Evolutionary conservation across 2,329 filamentous ascomycete species (phyloP).

Genomic region (Westerdykella ornata): DNA sequence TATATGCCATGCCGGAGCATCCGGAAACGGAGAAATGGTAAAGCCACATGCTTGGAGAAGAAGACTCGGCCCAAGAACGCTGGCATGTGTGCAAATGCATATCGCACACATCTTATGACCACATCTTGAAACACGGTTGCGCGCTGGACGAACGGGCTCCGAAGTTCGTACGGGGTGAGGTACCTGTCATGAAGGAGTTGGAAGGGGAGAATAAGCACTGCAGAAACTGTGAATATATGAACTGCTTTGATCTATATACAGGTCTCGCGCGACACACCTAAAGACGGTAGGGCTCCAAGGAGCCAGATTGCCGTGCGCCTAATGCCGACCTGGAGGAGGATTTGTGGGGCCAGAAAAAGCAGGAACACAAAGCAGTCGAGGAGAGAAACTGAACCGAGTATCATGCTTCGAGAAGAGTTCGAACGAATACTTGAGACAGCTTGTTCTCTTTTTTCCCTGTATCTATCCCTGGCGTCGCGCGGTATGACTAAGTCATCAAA

Average conservation of each 20-base stretch:
- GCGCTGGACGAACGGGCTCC: constrained; percentile 58
- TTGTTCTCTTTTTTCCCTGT: no score
- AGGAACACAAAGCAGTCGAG: constrained; percentile 70
- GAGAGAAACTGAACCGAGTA: constrained; percentile 66
- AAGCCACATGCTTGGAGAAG: constrained; percentile 64
- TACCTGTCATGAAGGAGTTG: constrained; percentile 55
- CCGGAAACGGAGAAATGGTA: constrained; percentile 69
- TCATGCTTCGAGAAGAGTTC: constrained; percentile 48
- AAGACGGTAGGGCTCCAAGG: constrained; percentile 60
- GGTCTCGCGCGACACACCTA: constrained; percentile 47
- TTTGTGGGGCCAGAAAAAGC: constrained; percentile 62
- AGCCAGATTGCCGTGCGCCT: constrained; percentile 53
- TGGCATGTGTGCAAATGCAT: constrained; percentile 67
- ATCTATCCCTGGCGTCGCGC: no score
- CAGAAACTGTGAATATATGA: constrained; percentile 25
- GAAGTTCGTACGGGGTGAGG: constrained; percentile 41
- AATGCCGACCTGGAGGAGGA: constrained; percentile 61
- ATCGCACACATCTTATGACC: constrained; percentile 69
- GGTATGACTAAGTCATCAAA: no score
- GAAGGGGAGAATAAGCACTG: constrained; percentile 55
- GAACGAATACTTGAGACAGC: no score
- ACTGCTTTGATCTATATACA: constrained; percentile 5
- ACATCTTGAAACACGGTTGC: constrained; percentile 71
- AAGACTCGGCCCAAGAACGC: constrained; percentile 65
- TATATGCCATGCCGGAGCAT: constrained; percentile 66